phyloP scores from a whole-genome alignment of 1,139 yeast species.

The Candida neerlandica region DNA sequence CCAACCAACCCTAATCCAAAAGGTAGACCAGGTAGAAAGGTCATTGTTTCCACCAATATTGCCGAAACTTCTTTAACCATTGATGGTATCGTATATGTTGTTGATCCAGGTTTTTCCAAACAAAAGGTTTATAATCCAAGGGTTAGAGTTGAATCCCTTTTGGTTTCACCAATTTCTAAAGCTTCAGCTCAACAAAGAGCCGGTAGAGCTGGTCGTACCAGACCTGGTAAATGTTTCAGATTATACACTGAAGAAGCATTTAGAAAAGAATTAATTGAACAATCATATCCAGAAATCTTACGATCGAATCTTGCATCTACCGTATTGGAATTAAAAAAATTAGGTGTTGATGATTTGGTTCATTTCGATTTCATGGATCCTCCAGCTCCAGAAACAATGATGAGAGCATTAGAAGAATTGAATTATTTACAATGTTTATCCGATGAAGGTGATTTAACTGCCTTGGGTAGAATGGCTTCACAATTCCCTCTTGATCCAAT shows the following conservation, averaged over 20 bases:
- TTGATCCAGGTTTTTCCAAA: slow-evolving; percentile 96
- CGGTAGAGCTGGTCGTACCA: slow-evolving; percentile 99
- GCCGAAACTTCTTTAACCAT: slow-evolving; percentile 98
- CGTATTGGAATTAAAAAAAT: slow-evolving; percentile 86
- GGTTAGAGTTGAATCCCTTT: slow-evolving; percentile 89
- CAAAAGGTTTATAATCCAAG: slow-evolving; percentile 97
- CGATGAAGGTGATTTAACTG: slow-evolving; percentile 89
- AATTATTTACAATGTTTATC: slow-evolving; percentile 87
- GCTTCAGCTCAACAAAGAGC: slow-evolving; percentile 99
- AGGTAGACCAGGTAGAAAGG: slow-evolving; percentile 91
- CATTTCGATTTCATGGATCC: slow-evolving; percentile 99
- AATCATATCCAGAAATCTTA: slow-evolving; percentile 93
- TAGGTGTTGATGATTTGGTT: slow-evolving; percentile 93
- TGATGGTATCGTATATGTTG: slow-evolving; percentile 96
- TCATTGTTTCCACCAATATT: slow-evolving; percentile 91
- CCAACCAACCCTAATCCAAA: slow-evolving; percentile 62
- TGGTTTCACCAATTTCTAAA: slow-evolving; percentile 94
- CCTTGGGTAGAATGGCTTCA: slow-evolving; percentile 86
- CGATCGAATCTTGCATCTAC: slow-evolving; percentile 90
- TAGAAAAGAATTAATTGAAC: slow-evolving; percentile 90
- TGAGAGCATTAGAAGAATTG: slow-evolving; percentile 96
- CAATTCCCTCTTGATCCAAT: slow-evolving; percentile 96
- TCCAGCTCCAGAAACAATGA: slow-evolving; percentile 99
- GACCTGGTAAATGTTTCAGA: slow-evolving; percentile 97
- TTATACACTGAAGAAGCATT: slow-evolving; percentile 96